These are phyloP conservation scores for Coemansia sp. DNA, from an alignment of 192 early-diverging fungal genomes.

Conservation along the genomic window DNA sequence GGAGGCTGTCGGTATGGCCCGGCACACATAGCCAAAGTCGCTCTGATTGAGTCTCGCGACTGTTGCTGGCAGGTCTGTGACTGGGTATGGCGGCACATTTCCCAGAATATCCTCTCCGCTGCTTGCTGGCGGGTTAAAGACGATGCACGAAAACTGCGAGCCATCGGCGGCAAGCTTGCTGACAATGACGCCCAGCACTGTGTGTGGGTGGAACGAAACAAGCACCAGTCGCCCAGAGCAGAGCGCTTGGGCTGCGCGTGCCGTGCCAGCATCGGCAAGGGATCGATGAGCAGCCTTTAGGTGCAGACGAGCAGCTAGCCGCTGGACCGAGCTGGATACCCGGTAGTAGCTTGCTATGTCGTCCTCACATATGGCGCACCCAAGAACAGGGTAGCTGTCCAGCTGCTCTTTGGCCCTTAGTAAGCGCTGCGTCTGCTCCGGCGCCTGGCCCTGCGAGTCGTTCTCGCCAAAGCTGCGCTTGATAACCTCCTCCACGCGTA, in stretches of 20 bases:
- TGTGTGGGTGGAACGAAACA: constrained; percentile 63
- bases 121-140: constrained; percentile 20
- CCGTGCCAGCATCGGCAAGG: constrained; percentile 41
- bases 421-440: constrained; percentile 72
- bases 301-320: constrained; percentile 35
- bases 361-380: constrained; percentile 76
- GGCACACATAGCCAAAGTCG: constrained; percentile 12
- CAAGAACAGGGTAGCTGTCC: constrained; percentile 60
- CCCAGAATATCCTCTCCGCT: not conserved
- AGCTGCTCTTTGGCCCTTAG: constrained; percentile 67
- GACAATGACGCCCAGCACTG: constrained; percentile 26
- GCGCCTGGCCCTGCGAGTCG: constrained; percentile 77
- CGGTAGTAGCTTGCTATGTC: constrained; percentile 76
- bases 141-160: constrained; percentile 39
- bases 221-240: constrained; percentile 73
- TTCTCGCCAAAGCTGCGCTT: constrained; percentile 96
- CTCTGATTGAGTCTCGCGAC: constrained; percentile 15
- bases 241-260: constrained; percentile 63
- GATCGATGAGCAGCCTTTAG: constrained; percentile 29
- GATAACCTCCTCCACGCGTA: constrained; percentile 98
- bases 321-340: constrained; percentile 37
- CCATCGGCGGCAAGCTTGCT: constrained; percentile 26
- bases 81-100: constrained; percentile 29
- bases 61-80: constrained; percentile 11
- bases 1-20: constrained; percentile 16